Evolutionary conservation across 768 basidiomycete species (phyloP), one percentile per base, ranked within the genome.

Genomic region (Boletus reticuloceps): DNA sequence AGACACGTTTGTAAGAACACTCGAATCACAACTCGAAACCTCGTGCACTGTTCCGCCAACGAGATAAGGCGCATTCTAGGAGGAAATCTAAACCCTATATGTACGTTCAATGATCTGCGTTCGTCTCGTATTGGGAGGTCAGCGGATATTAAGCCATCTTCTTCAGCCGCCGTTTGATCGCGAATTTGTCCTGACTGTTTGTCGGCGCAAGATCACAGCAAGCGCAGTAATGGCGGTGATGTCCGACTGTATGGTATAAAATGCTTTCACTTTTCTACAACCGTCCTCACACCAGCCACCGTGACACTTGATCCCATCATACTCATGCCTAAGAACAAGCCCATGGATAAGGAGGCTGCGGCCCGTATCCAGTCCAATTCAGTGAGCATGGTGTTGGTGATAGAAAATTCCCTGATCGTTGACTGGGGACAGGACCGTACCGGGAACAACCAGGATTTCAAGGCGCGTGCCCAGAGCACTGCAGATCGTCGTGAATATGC

Each of bases 351-450:
- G 36, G 29, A 17, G 1, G 58, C 41, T 32, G 55, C 58, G 1
- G 19, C 42, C 0, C 55, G 55, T 14, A 57, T 57, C 51, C 58
- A 59, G n/a, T 46, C 47, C 17, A 39, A 59, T 38, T 17, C 58
- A 11, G 58, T 57, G 50, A 48, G 50, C 38, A 8, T 22, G 36
- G 25, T 32, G 16, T 40, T 39, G 45, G 42, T 22, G 8, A 40
- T 6, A 17, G n/a, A 17, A 17, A n/a, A 31, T 25, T 32, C 4
- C 27, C 5, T 27, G 39, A n/a, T 43, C 6, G 34, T 47, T 56
- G 37, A 58, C 42, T 9, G 14, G 32, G 1, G 0, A 5, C 42
- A 59, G 55, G 58, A 59, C 20, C 25, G 40, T 9, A 51, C 44
- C 11, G 11, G 16, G 2, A 52, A 25, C 22, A 58, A 57, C 17